A percentile compares a stretch with the other conserved stretches of the same genome.
phyloP scores from a whole-genome alignment of 2,329 filamentous ascomycete genomes.

The Phyllosticta capitalensis region DNA sequence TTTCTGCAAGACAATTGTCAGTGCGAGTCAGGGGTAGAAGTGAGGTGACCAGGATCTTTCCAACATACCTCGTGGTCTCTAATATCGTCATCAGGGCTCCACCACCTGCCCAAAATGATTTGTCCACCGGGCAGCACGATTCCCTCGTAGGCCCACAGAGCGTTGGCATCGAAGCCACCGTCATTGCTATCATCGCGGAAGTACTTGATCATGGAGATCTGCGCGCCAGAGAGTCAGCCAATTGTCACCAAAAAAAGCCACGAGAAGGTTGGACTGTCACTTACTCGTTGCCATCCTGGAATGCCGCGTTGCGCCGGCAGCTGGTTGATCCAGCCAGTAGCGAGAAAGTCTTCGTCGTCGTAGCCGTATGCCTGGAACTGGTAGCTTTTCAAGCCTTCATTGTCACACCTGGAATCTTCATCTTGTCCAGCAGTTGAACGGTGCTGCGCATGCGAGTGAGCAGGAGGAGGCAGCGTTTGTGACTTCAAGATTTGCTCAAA shows the following conservation, averaged over 20 bases:
- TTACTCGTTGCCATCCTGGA: slow-evolving; percentile 46
- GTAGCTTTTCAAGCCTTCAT: neutral
- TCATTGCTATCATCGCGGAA: slow-evolving; percentile 24
- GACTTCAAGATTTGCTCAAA: slow-evolving; percentile 35
- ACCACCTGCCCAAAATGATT: slow-evolving; percentile 41
- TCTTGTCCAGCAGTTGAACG: slow-evolving; percentile 1
- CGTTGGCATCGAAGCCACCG: slow-evolving; percentile 20
- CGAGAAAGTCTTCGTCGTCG: slow-evolving; percentile 28
- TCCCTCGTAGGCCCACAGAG: slow-evolving; percentile 42
- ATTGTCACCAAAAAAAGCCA: too few relatives aligned
- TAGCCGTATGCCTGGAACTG: slow-evolving; percentile 31
- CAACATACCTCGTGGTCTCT: slow-evolving; percentile 14
- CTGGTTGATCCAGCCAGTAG: slow-evolving; percentile 40
- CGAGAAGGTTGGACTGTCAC: too few relatives aligned
- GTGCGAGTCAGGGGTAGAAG: neutral
- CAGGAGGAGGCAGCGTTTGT: slow-evolving; percentile 15
- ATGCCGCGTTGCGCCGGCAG: slow-evolving; percentile 40
- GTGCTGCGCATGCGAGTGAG: slow-evolving; percentile 26
- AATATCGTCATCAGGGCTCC: slow-evolving; percentile 24
- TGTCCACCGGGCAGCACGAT: slow-evolving; percentile 38
- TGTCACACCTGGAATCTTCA: neutral
- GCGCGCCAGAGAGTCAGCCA: too few relatives aligned
- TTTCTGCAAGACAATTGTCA: slow-evolving; percentile 15
- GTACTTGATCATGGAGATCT: slow-evolving; percentile 46
- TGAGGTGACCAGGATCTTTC: neutral